Evolutionary conservation across 1,139 yeast species (phyloP), one percentile per base, ranked within the genome.

Genomic region (Meyerozyma sp.): DNA sequence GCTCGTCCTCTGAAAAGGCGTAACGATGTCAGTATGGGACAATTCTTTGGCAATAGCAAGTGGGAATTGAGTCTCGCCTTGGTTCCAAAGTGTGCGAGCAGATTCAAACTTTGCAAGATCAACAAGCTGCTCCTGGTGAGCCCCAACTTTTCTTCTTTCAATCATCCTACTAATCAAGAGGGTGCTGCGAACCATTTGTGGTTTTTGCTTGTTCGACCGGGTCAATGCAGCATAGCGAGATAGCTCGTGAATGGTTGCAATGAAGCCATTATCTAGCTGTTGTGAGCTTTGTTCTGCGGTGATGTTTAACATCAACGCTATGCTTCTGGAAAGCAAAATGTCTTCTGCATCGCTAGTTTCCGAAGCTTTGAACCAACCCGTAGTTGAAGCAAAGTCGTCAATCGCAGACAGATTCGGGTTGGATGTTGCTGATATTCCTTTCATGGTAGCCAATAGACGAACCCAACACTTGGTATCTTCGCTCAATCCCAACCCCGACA

Each of bases 71-170:
- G 79, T 66, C 45, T 79, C 79, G 1, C 81, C 79, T 42, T 76
- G 78, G 3, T 64, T 58, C 90, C 90, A 84, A 27, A 83, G 63
- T 0, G 82, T 71, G 18, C 69, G 65, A 0, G 91, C 86, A 0
- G 77, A 55, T 40, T 77, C 77, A 52, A 66, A 77, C 40, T 64
- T 65, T 0, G 81, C 63, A 5, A 75, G 48, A 39, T 60, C 56
- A 18, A 52, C 32, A 21, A 64, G 49, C 44, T 51, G 45, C 3
- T 47, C 41, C 8, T 42, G 39, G 5, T 25, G 16, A 3, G n/a
- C 41, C 6, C 49, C 38, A 8, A 35, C 32, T 1, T 41, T 20
- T 5, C 44, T 40, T 1, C 45, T 23, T 4, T 49, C 40, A 5
- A 55, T 50, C 2, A 47, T 37, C 13, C 59, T 59, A 1, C 75